Evolutionary conservation across 1,139 yeast genomes (phyloP).

Genomic region (Debaryomycetaceae sp.): DNA sequence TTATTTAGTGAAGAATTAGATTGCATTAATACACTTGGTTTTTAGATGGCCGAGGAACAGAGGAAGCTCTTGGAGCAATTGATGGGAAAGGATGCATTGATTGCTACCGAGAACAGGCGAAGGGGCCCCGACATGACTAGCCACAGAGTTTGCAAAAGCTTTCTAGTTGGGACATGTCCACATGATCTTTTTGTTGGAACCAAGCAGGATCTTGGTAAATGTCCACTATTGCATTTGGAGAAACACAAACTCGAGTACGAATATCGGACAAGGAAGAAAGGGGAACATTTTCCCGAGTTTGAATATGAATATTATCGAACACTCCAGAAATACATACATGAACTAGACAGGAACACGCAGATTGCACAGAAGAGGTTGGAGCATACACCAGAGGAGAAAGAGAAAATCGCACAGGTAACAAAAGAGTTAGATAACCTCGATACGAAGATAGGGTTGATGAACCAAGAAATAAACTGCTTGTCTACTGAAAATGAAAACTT

Average conservation of each 20-base stretch:
- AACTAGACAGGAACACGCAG: slow-evolving; percentile 65
- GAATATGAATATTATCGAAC: slow-evolving; percentile 65
- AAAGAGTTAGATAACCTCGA: slow-evolving; percentile 67
- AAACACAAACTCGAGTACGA: slow-evolving; percentile 74
- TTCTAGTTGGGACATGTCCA: slow-evolving; percentile 84
- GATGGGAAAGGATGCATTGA: slow-evolving; percentile 67
- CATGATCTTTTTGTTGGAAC: slow-evolving; percentile 82
- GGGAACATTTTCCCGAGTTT: slow-evolving; percentile 62
- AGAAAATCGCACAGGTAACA: slow-evolving; percentile 58
- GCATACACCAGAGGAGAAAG: slow-evolving; percentile 75
- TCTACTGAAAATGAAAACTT: slow-evolving; percentile 48
- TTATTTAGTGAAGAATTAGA: neutral
- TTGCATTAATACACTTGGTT: neutral
- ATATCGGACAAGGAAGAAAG: slow-evolving; percentile 48
- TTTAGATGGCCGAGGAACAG: slow-evolving; percentile 65
- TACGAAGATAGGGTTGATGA: slow-evolving; percentile 61
- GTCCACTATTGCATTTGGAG: slow-evolving; percentile 75
- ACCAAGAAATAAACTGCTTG: slow-evolving; percentile 65
- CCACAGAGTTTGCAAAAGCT: slow-evolving; percentile 73
- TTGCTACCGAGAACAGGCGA: slow-evolving; percentile 33
- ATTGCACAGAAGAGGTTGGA: slow-evolving; percentile 67
- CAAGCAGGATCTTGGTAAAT: slow-evolving; percentile 78
- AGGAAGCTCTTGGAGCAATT: slow-evolving; percentile 73
- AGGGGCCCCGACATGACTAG: slow-evolving; percentile 55
- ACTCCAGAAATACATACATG: slow-evolving; percentile 54